Evolutionary conservation across 2,329 filamentous ascomycete species (phyloP).

Genomic region (Ceratocystis ficicola): DNA sequence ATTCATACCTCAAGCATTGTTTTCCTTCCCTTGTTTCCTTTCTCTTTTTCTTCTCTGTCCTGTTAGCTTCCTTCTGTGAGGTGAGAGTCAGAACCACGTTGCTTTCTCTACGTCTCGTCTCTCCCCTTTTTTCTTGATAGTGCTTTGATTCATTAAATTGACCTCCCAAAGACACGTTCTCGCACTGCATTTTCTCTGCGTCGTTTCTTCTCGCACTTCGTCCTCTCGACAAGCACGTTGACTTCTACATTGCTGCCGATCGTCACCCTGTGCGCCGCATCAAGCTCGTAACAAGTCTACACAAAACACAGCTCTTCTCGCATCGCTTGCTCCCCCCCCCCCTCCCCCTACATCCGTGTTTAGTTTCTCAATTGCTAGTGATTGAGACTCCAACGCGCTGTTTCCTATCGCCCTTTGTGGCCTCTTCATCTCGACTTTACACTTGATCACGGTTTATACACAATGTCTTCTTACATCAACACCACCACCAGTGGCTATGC

Average conservation of each 20-base stretch:
- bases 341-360: neutral
- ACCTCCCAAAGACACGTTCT: conserved; percentile 15
- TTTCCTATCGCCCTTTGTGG: conserved; percentile 9
- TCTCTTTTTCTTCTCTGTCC: neutral
- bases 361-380: conserved; percentile 1
- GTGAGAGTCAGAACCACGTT: neutral
- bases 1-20: conserved; percentile 4
- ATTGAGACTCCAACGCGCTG: conserved; percentile 10
- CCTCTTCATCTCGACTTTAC: conserved; percentile 12
- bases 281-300: neutral
- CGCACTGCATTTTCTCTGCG: neutral
- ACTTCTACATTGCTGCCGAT: conserved; percentile 3
- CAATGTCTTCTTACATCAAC: conserved; percentile 23
- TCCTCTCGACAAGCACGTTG: conserved; percentile 7
- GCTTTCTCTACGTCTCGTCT: neutral
- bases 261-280: neutral
- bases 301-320: conserved; percentile 2
- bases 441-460: conserved; percentile 19
- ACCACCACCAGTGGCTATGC: conserved; percentile 31
- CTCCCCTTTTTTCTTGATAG: conserved; percentile 21
- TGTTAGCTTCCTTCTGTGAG: neutral
- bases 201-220: neutral
- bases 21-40: neutral
- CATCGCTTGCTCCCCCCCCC: neutral
- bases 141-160: conserved; percentile 20